Percentiles rank a stretch among this genome's conserved stretches.
These are phyloP conservation scores for Candolleomyces aberdarensis DNA, from an alignment of 768 basidiomycete genomes.

Conservation along the genomic window DNA sequence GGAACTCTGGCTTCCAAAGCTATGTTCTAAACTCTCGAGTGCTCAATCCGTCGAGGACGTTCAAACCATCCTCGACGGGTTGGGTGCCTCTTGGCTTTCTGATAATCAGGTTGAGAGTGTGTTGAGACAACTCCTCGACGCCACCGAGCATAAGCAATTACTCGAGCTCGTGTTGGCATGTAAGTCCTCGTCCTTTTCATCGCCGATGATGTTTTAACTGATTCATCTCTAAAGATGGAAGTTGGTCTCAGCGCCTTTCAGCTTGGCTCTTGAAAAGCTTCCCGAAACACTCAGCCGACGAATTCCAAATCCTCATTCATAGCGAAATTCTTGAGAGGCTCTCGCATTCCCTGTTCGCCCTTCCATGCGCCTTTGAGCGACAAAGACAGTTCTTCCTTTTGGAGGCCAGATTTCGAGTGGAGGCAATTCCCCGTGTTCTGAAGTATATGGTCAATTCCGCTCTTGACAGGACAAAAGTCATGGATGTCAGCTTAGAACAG, in stretches of 20 bases:
- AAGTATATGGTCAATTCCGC: neutral
- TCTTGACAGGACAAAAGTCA: neutral
- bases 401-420: neutral
- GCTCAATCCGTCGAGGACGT: neutral
- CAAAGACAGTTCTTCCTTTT: neutral
- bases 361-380: neutral
- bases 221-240: neutral
- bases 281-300: neutral
- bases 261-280: neutral
- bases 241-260: neutral
- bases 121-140: neutral
- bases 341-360: neutral
- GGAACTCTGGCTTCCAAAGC: neutral
- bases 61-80: neutral
- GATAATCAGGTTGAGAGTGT: neutral
- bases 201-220: neutral
- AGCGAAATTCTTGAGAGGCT: neutral
- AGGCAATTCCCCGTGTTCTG: neutral
- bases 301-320: neutral
- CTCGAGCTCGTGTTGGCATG: slow-evolving; percentile 1
- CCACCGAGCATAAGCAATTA: neutral
- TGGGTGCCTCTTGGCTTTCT: neutral
- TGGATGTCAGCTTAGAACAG: neutral
- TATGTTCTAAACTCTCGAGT: neutral
- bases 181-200: neutral